Conservation (phyloP, 108 stramenopile species). For the Nitzschia palea region DNA sequence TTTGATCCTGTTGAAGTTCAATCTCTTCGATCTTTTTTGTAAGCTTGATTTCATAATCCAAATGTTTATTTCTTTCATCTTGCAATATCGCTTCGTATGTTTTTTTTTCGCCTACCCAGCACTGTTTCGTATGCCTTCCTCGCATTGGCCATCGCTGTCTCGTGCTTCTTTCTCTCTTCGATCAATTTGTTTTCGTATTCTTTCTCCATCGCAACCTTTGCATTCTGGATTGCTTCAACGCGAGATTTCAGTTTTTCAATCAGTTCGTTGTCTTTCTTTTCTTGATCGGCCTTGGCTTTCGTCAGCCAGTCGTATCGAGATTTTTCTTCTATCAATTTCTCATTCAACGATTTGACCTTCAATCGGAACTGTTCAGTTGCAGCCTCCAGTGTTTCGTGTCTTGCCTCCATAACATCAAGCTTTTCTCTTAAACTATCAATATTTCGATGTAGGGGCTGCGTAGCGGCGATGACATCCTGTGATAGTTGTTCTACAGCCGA, state of each 20-base stretch:
- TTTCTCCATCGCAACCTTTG: not conserved
- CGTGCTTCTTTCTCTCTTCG: not conserved
- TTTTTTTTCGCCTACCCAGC: no score
- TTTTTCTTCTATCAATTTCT: conserved; percentile 21
- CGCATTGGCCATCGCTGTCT: not conserved
- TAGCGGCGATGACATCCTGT: not conserved
- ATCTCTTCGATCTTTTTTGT: not conserved
- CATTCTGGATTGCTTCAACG: not conserved
- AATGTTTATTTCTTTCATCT: not conserved
- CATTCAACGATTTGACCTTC: conserved; percentile 16
- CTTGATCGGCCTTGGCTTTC: not conserved
- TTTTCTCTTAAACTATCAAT: conserved; percentile 19
- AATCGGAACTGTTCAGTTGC: conserved; percentile 28
- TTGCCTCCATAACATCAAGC: conserved; percentile 22
- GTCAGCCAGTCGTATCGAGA: conserved; percentile 14
- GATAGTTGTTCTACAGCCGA: not conserved
- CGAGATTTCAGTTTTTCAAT: not conserved
- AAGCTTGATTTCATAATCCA: not conserved
- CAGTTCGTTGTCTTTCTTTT: conserved; percentile 7
- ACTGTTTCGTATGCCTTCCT: no score
- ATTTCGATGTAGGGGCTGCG: conserved; percentile 4
- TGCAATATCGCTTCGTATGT: no score
- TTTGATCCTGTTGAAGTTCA: not conserved
- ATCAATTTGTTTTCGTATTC: not conserved
- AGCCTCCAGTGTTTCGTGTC: conserved; percentile 30